Percentiles rank a stretch among this genome's conserved stretches.
These are phyloP conservation scores for Grosmannia huntii DNA, from an alignment of 2,329 filamentous ascomycete genomes.

Conservation along the genomic window DNA sequence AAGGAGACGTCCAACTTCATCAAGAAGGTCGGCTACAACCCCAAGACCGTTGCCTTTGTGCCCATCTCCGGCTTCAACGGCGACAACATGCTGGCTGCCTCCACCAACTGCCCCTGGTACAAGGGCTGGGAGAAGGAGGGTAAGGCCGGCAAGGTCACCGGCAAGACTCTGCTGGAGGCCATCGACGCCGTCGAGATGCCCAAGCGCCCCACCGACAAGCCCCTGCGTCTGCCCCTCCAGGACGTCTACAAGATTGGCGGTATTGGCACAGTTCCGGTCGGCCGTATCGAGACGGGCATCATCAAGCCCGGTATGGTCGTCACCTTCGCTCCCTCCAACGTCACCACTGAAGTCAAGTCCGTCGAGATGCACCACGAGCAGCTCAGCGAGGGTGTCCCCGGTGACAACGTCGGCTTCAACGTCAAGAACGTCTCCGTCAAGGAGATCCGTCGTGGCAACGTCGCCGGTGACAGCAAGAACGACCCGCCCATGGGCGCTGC, in stretches of 20 bases:
- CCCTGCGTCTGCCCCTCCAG: slow-evolving; percentile 98
- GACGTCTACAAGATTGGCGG: slow-evolving; percentile 99
- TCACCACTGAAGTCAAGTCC: slow-evolving; percentile 99
- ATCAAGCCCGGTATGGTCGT: slow-evolving; percentile 90
- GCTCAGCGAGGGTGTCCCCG: slow-evolving; percentile 85
- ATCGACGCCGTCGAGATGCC: slow-evolving; percentile 94
- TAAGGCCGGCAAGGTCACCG: slow-evolving; percentile 72
- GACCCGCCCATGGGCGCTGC: slow-evolving; percentile 82
- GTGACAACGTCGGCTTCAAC: slow-evolving; percentile 99
- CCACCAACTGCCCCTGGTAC: slow-evolving; percentile 98
- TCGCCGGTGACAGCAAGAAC: slow-evolving; percentile 99
- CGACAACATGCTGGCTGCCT: slow-evolving; percentile 95
- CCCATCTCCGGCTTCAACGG: slow-evolving; percentile 99
- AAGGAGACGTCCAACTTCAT: slow-evolving; percentile 99
- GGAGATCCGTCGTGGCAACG: slow-evolving; percentile 99
- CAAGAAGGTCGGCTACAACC: slow-evolving; percentile 99
- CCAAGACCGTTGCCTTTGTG: slow-evolving; percentile 96
- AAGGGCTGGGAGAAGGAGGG: slow-evolving; percentile 99
- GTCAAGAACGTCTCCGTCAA: slow-evolving; percentile 99
- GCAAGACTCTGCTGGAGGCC: slow-evolving; percentile 98
- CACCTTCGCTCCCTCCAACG: slow-evolving; percentile 95
- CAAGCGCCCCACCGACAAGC: slow-evolving; percentile 93
- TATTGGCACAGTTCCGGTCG: slow-evolving; percentile 99
- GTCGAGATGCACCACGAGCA: slow-evolving; percentile 99
- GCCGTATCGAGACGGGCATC: slow-evolving; percentile 99